Conservation (phyloP, 179 eudicot genomes). For the Silene coronaria region DNA sequence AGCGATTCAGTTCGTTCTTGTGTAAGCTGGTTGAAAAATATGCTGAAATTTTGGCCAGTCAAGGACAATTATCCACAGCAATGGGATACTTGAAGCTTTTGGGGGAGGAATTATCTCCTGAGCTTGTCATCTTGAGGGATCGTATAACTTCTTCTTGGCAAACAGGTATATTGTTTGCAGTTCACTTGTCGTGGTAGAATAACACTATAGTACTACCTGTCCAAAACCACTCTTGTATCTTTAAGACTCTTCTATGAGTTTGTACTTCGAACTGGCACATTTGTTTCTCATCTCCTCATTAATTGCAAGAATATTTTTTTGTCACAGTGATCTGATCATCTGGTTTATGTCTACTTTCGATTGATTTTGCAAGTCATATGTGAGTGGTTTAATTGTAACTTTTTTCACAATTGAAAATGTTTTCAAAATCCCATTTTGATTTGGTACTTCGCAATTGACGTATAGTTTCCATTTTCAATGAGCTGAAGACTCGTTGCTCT, state of each 20-base stretch:
- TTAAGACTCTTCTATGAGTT: not conserved
- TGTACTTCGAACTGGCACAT: not conserved
- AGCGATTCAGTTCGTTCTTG: slow-evolving; percentile 72
- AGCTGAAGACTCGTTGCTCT: no score
- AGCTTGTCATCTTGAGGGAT: slow-evolving; percentile 75
- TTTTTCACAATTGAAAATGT: not conserved
- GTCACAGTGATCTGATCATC: not conserved
- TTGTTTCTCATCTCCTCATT: not conserved
- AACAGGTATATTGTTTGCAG: slow-evolving; percentile 40
- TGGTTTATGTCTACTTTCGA: not conserved
- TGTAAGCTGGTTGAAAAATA: slow-evolving; percentile 93
- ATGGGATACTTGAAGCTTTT: slow-evolving; percentile 80
- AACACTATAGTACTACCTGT: not conserved
- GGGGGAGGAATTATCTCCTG: slow-evolving; percentile 89
- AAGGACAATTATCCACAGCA: slow-evolving; percentile 87
- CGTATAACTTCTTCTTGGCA: slow-evolving; percentile 70
- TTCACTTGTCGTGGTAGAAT: not conserved
- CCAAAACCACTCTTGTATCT: not conserved
- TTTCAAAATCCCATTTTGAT: not conserved
- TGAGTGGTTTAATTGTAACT: not conserved
- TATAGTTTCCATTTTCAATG: no score
- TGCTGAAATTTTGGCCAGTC: slow-evolving; percentile 96
- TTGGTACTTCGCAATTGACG: not conserved
- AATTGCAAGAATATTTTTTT: not conserved
- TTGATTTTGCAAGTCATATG: not conserved